phyloP scores from a whole-genome alignment of 805 yeast species.

The Metschnikowia lochheadii region DNA sequence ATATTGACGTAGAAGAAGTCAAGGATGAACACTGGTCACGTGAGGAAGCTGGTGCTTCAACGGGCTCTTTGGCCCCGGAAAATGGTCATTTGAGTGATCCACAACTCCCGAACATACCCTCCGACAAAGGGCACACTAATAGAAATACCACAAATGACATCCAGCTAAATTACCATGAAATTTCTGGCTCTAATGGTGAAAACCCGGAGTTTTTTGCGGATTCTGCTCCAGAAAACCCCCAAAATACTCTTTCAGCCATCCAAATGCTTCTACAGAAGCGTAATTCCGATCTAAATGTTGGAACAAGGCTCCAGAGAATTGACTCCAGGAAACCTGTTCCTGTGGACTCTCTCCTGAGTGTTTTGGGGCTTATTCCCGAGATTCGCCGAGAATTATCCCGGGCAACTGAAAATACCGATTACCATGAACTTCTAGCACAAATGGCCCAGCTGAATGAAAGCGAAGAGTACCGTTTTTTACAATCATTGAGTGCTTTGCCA shows the following conservation, averaged over 20 bases:
- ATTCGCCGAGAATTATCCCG: slow-evolving; percentile 19
- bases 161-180: too few relatives aligned
- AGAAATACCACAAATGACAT: too few relatives aligned
- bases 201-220: too few relatives aligned
- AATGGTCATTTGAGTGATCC: not conserved
- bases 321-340: slow-evolving; percentile 21
- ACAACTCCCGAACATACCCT: too few relatives aligned
- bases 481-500: slow-evolving; percentile 51
- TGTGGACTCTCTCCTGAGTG: slow-evolving; percentile 20
- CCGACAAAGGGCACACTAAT: too few relatives aligned
- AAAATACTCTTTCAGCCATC: too few relatives aligned
- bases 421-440: slow-evolving; percentile 28
- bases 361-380: slow-evolving; percentile 22
- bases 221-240: too few relatives aligned
- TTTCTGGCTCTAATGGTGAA: too few relatives aligned
- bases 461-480: slow-evolving; percentile 44
- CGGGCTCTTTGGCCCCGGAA: not conserved
- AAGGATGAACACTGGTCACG: not conserved
- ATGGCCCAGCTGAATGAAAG: slow-evolving; percentile 31
- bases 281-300: not conserved
- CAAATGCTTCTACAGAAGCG: not conserved
- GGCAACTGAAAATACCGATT: slow-evolving; percentile 25
- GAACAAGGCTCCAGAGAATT: slow-evolving; percentile 16
- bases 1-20: not conserved
- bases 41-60: not conserved